A percentile compares a stretch with the other conserved stretches of the same genome.
These are phyloP conservation scores for Boletus rubescentipes DNA, from an alignment of 768 basidiomycete species.

Conservation along the genomic window DNA sequence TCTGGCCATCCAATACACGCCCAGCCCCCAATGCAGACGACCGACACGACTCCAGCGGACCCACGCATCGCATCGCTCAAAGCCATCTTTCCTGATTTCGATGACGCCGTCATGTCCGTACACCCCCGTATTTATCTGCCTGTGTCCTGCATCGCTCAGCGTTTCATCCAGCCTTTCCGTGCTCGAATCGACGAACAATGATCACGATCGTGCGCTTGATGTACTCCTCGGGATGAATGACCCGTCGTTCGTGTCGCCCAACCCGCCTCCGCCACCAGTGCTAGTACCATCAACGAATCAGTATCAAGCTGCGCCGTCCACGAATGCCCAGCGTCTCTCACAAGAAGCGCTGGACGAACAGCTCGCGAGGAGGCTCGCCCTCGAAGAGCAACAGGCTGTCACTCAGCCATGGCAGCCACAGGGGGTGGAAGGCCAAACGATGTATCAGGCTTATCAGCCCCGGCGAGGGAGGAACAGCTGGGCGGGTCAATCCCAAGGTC, in stretches of 20 bases:
- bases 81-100: slow-evolving; percentile 80
- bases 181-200: slow-evolving; percentile 65
- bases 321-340: slow-evolving; percentile 24
- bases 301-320: slow-evolving; percentile 26
- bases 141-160: neutral
- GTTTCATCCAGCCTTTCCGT: slow-evolving; percentile 55
- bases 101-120: slow-evolving; percentile 65
- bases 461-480: slow-evolving; percentile 13
- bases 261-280: neutral
- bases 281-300: neutral
- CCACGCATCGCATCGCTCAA: slow-evolving; percentile 55
- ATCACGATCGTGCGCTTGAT: slow-evolving; percentile 78
- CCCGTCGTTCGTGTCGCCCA: slow-evolving; percentile 59
- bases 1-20: neutral
- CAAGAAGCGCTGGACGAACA: slow-evolving; percentile 80
- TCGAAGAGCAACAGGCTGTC: slow-evolving; percentile 51
- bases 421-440: slow-evolving; percentile 2
- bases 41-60: slow-evolving; percentile 26
- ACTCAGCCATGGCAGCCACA: slow-evolving; percentile 21
- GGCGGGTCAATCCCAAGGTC: slow-evolving; percentile 5
- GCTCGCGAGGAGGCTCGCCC: slow-evolving; percentile 66
- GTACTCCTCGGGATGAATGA: slow-evolving; percentile 83
- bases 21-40: neutral
- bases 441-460: slow-evolving; percentile 27
- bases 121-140: neutral